phyloP scores from a whole-genome alignment of 2,329 filamentous ascomycete species.

The Amauroascus verrucosus region DNA sequence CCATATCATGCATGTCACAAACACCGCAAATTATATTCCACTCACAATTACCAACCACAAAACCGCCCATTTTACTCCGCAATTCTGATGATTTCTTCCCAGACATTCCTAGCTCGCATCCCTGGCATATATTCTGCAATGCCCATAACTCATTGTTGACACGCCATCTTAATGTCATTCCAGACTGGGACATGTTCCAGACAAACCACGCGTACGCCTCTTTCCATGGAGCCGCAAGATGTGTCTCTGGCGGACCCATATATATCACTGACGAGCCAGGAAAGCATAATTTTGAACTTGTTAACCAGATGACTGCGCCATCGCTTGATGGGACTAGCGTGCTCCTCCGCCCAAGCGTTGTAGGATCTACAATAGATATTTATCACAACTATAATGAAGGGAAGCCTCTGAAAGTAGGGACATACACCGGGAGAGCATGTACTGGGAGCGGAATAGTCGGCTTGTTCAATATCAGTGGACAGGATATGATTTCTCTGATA shows the following conservation, averaged over 20 bases:
- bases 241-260: constrained; percentile 80
- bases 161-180: constrained; percentile 73
- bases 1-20: constrained; percentile 93
- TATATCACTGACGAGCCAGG: constrained; percentile 90
- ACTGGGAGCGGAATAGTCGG: constrained; percentile 70
- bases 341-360: constrained; percentile 64
- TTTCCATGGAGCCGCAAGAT: constrained; percentile 84
- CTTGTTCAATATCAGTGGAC: constrained; percentile 67
- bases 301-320: constrained; percentile 68
- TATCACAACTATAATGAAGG: constrained; percentile 69
- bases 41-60: constrained; percentile 66
- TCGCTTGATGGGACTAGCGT: constrained; percentile 64
- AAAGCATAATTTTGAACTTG: constrained; percentile 62
- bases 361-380: constrained; percentile 61
- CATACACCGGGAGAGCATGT: constrained; percentile 58
- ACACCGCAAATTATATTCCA: constrained; percentile 78
- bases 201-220: constrained; percentile 58
- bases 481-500: constrained; percentile 57
- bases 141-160: constrained; percentile 79
- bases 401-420: constrained; percentile 63
- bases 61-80: constrained; percentile 62
- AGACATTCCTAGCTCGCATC: constrained; percentile 64
- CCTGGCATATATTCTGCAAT: constrained; percentile 94
- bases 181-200: constrained; percentile 74
- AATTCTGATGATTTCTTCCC: constrained; percentile 92